These are phyloP conservation scores for Pogostemon cablin DNA, from an alignment of 257 asterid genomes.

Conservation along the genomic window DNA sequence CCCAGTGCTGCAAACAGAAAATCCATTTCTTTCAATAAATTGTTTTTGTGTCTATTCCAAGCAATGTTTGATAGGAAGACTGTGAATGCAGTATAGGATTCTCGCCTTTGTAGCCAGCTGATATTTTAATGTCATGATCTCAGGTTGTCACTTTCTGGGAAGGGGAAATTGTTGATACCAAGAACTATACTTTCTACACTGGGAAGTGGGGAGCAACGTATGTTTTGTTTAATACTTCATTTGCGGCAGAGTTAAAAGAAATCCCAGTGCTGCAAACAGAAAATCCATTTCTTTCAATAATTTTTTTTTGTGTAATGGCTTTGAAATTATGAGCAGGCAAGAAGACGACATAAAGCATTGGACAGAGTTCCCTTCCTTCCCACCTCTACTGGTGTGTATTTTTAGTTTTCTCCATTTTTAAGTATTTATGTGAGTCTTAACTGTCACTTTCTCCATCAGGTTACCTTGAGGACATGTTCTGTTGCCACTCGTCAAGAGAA, in stretches of 20 bases:
- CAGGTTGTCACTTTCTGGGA: slow-evolving; percentile 99
- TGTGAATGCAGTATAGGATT: neutral
- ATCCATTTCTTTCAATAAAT: too few species aligned
- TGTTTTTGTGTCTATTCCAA: too few species aligned
- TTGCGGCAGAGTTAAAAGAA: neutral
- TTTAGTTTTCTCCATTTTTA: neutral
- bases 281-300: neutral
- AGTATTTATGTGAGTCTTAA: neutral
- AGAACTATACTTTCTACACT: slow-evolving; percentile 92
- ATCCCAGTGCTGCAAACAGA: too few species aligned
- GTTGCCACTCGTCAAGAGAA: too few species aligned
- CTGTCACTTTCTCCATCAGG: too few species aligned
- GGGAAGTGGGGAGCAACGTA: slow-evolving; percentile 99
- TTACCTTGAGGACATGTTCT: too few species aligned
- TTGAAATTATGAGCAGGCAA: slow-evolving; percentile 49
- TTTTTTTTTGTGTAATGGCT: slow-evolving; percentile 23
- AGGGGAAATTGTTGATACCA: slow-evolving; percentile 98
- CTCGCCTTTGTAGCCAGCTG: neutral
- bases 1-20: too few species aligned
- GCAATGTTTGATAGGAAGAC: neutral
- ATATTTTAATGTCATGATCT: slow-evolving; percentile 20
- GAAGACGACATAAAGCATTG: slow-evolving; percentile 97
- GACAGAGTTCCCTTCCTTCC: slow-evolving; percentile 84
- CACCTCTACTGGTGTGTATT: slow-evolving; percentile 68
- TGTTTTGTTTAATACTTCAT: slow-evolving; percentile 33